phyloP scores from a whole-genome alignment of 306 rosid species.

The Quillaja saponaria region DNA sequence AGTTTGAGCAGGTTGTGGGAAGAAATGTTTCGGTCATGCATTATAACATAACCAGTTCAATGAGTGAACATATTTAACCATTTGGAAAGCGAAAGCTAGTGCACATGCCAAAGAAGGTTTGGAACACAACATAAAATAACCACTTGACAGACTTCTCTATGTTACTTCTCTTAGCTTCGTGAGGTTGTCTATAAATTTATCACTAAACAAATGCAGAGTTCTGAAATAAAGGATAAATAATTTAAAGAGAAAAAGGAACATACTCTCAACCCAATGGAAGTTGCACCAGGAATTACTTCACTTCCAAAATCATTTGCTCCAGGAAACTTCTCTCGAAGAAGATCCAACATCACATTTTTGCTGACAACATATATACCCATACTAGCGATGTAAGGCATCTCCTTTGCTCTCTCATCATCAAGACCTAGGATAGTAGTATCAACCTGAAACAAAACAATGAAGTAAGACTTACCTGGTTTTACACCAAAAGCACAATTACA shows the following conservation, averaged over 20 bases:
- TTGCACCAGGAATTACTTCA: conserved; percentile 99
- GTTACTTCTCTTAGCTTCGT: no score
- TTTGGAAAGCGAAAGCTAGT: neutral
- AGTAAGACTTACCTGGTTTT: neutral
- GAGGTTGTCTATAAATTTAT: no score
- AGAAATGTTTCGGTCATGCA: neutral
- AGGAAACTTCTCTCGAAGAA: conserved; percentile 79
- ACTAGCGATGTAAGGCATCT: conserved; percentile 95
- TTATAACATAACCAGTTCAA: conserved; percentile 3
- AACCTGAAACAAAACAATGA: conserved; percentile 54
- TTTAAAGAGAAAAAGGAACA: conserved; percentile 12
- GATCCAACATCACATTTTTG: conserved; percentile 80
- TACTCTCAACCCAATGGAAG: conserved; percentile 90
- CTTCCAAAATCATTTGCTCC: conserved; percentile 98
- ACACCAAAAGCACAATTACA: neutral
- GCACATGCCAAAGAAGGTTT: neutral
- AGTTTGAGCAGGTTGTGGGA: neutral
- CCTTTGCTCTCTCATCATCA: conserved; percentile 89
- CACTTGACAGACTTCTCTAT: neutral
- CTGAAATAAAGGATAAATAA: no score
- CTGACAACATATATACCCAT: conserved; percentile 99
- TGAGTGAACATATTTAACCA: neutral
- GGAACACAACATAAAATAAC: conserved; percentile 2
- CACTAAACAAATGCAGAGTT: no score
- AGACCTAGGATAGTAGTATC: conserved; percentile 98